Conservation (phyloP, 2,329 filamentous ascomycete species). For the Sporothrix variecibatus region DNA sequence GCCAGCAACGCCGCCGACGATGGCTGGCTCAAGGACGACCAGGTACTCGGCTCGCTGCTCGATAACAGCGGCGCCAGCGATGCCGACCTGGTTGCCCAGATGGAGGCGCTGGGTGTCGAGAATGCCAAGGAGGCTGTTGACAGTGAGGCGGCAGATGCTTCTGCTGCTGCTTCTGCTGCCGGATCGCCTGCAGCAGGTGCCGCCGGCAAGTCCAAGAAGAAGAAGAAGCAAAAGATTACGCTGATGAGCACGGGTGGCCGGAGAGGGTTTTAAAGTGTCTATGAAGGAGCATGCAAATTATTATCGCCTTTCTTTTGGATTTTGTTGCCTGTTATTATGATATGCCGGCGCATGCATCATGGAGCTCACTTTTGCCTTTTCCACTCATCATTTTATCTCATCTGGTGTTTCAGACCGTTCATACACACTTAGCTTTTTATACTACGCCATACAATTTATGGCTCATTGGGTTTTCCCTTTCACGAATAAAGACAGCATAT, state of each 20-base stretch:
- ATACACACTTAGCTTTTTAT: background rate
- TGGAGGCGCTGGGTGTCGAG: constrained; percentile 55
- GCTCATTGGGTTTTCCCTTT: background rate
- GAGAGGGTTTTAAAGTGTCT: constrained; percentile 41
- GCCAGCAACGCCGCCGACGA: constrained; percentile 52
- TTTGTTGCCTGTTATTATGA: no score
- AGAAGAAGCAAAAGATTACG: constrained; percentile 73
- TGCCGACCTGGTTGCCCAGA: constrained; percentile 61
- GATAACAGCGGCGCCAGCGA: constrained; percentile 2
- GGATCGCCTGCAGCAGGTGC: no score
- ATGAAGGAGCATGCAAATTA: background rate
- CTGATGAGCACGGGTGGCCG: constrained; percentile 68
- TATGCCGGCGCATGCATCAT: background rate
- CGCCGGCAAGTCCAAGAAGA: constrained; percentile 57
- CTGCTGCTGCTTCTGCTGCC: background rate
- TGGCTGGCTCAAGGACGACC: constrained; percentile 21
- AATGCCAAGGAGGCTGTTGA: constrained; percentile 28
- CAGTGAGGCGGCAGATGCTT: constrained; percentile 27
- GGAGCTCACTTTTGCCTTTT: background rate
- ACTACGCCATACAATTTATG: background rate
- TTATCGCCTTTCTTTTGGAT: background rate
- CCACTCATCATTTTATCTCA: no score
- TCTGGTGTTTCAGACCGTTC: background rate
- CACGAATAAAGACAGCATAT: background rate
- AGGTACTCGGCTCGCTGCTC: constrained; percentile 19